Evolutionary conservation across 345 rosid genomes (phyloP), one percentile per base, ranked within the genome.

Genomic region (Lepidium africanum): DNA sequence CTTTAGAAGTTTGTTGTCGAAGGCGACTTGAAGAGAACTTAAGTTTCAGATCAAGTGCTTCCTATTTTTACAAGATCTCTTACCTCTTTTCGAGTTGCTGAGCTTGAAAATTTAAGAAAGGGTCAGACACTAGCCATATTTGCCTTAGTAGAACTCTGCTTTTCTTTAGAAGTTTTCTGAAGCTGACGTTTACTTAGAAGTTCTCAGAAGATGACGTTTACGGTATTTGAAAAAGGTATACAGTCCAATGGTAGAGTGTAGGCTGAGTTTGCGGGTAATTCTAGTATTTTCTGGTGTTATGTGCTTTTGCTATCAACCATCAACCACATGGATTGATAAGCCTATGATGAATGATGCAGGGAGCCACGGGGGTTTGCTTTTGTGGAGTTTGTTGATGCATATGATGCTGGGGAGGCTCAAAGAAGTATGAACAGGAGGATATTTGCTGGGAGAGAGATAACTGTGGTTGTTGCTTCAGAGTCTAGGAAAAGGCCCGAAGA

Each of bases 321-420:
- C 51, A 30, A 35, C 15, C 63, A 16, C 46, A 14, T 67, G 63
- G 57, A 50, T 67, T 78, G 76, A 76, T 57, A 15, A 30, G 36
- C 35, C 64, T 70, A 30, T 55, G 5, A 27, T 49, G 66, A 39
- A 46, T 45, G 42, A 32, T 79, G 72, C 79, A 94, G 99, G 79
- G 80, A 87, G 77, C 99, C 97, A 49, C 86, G 96, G 37, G 99
- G 97, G 21, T 91, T 94, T 89, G 99, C 96, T 10, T 94, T 94
- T 84, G 95, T 94, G 79, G 90, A 94, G 83, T 91, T 91, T 81
- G 89, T 94, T 76, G 97, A 94, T 78, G 75, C 91, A 16, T 82
- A 79, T 76, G 99, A 91, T 56, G 96, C 99, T 36, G 64, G 81
- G 16, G 96, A 89, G 77, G 99, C 97, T 70, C 97, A 89, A 67